Conservation (phyloP, 2,329 filamentous ascomycete species). For the Penicillium sp. region DNA sequence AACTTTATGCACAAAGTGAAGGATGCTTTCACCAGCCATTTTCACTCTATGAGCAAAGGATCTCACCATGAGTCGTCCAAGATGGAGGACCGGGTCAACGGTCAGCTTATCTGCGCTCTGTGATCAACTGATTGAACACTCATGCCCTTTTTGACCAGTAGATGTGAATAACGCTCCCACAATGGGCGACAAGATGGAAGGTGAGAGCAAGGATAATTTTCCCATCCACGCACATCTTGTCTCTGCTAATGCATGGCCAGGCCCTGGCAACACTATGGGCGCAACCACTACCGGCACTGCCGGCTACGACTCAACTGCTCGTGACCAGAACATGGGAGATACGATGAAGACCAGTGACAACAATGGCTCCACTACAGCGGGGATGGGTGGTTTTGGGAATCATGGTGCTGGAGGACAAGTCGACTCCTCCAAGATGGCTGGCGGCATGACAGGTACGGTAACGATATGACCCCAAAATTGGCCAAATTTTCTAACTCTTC, state of each 20-base stretch:
- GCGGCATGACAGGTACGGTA: not conserved
- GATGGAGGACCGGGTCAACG: slow-evolving; percentile 14
- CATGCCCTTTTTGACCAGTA: slow-evolving; percentile 4
- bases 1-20: slow-evolving; percentile 56
- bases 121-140: not conserved
- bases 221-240: not conserved
- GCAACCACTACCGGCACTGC: not conserved
- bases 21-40: slow-evolving; percentile 48
- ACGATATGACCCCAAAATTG: not conserved
- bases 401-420: slow-evolving; percentile 8
- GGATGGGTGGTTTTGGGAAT: slow-evolving; percentile 12
- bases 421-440: slow-evolving; percentile 11
- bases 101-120: slow-evolving; percentile 14
- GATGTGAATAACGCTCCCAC: slow-evolving; percentile 15
- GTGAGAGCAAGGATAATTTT: not conserved
- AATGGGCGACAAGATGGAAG: slow-evolving; percentile 8
- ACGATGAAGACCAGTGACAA: slow-evolving; percentile 4
- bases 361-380: slow-evolving; percentile 14
- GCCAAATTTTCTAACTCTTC: not conserved
- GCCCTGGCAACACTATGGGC: slow-evolving; percentile 12
- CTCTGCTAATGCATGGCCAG: not conserved
- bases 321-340: slow-evolving; percentile 1
- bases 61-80: slow-evolving; percentile 45
- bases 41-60: slow-evolving; percentile 31
- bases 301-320: not conserved